Percentiles rank a stretch among this genome's conserved stretches.
Evolutionary conservation across 495 filamentous ascomycete species (phyloP).

Genomic region (Tetracladium marchalianum): DNA sequence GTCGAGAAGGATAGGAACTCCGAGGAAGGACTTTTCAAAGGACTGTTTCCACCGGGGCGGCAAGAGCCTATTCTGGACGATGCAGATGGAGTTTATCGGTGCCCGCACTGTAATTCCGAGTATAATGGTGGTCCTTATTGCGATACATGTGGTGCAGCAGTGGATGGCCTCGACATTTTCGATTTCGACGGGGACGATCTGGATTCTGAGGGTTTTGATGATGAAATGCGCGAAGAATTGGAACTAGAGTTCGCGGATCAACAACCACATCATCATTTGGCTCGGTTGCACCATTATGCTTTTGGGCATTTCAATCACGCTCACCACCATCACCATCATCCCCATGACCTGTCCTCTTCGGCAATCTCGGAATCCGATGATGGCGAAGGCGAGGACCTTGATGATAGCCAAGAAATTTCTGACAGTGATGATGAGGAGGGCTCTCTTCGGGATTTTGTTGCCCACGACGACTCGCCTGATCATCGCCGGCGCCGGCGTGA

Average conservation of each 20-base stretch:
- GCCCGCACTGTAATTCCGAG: slow-evolving; percentile 31
- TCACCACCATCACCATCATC: slow-evolving; percentile 6
- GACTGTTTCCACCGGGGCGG: slow-evolving; percentile 34
- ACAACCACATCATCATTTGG: neutral
- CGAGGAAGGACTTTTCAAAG: slow-evolving; percentile 56
- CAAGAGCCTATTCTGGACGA: slow-evolving; percentile 35
- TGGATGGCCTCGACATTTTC: slow-evolving; percentile 5
- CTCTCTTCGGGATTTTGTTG: slow-evolving; percentile 17
- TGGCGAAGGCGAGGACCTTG: slow-evolving; percentile 1
- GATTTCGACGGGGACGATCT: slow-evolving; percentile 4
- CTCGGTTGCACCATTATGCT: neutral
- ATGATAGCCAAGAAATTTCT: neutral
- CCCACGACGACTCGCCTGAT: slow-evolving; percentile 2
- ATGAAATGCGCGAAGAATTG: slow-evolving; percentile 5
- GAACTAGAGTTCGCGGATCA: neutral
- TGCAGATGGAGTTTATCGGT: slow-evolving; percentile 53
- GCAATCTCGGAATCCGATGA: slow-evolving; percentile 4
- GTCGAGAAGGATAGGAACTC: slow-evolving; percentile 40
- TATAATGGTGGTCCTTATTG: slow-evolving; percentile 16
- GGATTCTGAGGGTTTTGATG: slow-evolving; percentile 9
- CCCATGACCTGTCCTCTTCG: neutral
- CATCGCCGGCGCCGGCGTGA: no score
- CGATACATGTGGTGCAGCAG: slow-evolving; percentile 5
- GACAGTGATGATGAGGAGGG: slow-evolving; percentile 12
- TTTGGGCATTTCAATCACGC: slow-evolving; percentile 9